Evolutionary conservation across 306 rosid species (phyloP).

Genomic region (Cicer yamashitae): DNA sequence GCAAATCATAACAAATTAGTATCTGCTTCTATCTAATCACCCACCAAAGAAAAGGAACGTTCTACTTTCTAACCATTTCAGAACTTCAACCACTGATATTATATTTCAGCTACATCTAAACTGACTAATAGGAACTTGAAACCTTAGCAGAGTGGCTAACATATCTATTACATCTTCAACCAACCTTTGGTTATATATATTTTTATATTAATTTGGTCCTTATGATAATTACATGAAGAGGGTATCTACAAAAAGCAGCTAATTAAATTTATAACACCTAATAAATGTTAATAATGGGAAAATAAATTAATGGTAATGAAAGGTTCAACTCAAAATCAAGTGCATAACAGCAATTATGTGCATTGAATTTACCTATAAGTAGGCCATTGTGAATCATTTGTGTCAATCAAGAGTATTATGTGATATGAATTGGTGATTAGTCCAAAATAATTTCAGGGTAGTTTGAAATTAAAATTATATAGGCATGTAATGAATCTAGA

Average conservation of each 20-base stretch:
- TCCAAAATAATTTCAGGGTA: slow-evolving; percentile 38
- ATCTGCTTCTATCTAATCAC: slow-evolving; percentile 52
- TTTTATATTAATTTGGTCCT: slow-evolving; percentile 1
- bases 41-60: slow-evolving; percentile 55
- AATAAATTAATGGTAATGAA: slow-evolving; percentile 23
- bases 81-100: slow-evolving; percentile 50
- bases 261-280: slow-evolving; percentile 9
- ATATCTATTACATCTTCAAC: slow-evolving; percentile 49
- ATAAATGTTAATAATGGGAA: slow-evolving; percentile 26
- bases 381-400: slow-evolving; percentile 47
- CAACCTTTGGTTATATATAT: slow-evolving; percentile 21
- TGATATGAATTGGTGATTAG: slow-evolving; percentile 32
- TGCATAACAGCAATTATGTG: slow-evolving; percentile 44
- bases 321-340: slow-evolving; percentile 39
- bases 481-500: slow-evolving; percentile 36
- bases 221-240: slow-evolving; percentile 40
- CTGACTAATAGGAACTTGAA: slow-evolving; percentile 49
- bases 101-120: slow-evolving; percentile 50
- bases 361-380: slow-evolving; percentile 42
- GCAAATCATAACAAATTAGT: slow-evolving; percentile 47
- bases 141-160: slow-evolving; percentile 49
- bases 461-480: slow-evolving; percentile 31
- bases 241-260: slow-evolving; percentile 41
- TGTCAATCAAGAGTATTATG: slow-evolving; percentile 16
- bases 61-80: slow-evolving; percentile 56